Base-by-base conservation (phyloP, 331 rosid genomes). In the Malus hybrid region DNA sequence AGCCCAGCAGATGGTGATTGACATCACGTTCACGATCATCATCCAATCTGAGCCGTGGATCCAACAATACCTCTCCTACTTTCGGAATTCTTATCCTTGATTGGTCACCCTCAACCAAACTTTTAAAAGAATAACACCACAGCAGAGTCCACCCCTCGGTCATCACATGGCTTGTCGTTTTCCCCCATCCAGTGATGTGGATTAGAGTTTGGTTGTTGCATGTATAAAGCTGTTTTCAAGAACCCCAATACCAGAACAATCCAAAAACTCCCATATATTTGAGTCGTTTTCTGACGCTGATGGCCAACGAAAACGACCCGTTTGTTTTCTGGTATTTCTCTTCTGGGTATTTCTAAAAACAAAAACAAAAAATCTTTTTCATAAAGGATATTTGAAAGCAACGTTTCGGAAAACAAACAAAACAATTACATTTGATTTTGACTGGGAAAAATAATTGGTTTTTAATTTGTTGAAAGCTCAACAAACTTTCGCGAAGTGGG, bases 141-240 rank as follows among this genome's bases (percentile, higher is more conserved):
- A 79, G 44, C 53, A 65, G 66, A 81, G 84, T 81, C 68, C 75
- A 66, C 68, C 58, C 56, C 55, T 39, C 46, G 12, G 12, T 4
- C 46, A 1, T 20, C 90, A 88, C 90, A 88, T 84, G 88, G 61
- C 68, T 84, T 78, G 93, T 84, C 89, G 57, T 88, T 84, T 80
- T 84, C 70, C 75, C 74, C 7, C 16, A 30, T 30, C 68, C 75
- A 34, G 69, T 77, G 80, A 78, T 74, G 75, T 24, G 62, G 72
- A 78, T 78, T 83, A 82, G 28, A 71, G 82, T 64, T 78, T 30
- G 66, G 3, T 60, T 53, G 16, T 62, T 74, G 30, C 15, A 33
- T 10, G n/a, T 78, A 77, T 44, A 67, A 79, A 82, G 81, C 80
- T 76, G 79, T 84, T 77, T 60, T 69, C 63, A 75, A 70, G 76